Base-by-base conservation (phyloP, 2,329 filamentous ascomycete genomes). In the Sporothrix phasma region DNA sequence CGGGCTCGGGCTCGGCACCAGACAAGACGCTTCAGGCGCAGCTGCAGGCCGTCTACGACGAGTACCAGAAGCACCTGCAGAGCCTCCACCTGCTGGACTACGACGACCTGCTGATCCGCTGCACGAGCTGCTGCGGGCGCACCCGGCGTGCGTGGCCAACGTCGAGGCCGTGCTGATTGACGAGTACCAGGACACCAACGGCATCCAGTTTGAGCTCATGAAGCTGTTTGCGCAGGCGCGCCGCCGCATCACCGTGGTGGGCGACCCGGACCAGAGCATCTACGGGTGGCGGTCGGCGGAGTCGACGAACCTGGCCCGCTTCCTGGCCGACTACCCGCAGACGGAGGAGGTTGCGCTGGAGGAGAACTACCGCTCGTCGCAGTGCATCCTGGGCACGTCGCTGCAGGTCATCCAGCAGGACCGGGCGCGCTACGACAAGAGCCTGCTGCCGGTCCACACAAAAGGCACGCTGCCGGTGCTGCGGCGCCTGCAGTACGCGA, bases 141-240 rank as follows among this genome's bases (percentile, higher is more conserved):
- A 89, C 68, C 90, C 92, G 0, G 79, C 84, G 15, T 97, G 92
- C 70, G 92, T 97, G 3, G 87, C 87, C 15, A 97, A 96, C 69
- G 86, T 99, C 19, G 87, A 97, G 74, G 85, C 90, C 0, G 92
- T 97, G 6, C 80, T 99, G 53, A 95, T 99, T 67, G 93, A 99
- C 73, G 93, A 99, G 72, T 99, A 97, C 68, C 93, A 99, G 75
- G 93, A 99, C 75, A 97, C 93, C 7, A 99, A 97, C 72, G 84
- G 90, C 22, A 87, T 97, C 4, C 93, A 99, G 74, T 97, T 96
- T 71, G 91, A 97, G 69, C 78, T 99, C 47, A 97, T 97, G 92
- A 88, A 84, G 67, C 81, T 96, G 0, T 87, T 99, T 70, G 90
- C 92, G 1, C 85, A 90, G 66, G 77, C 80, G 24, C 81, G 82